A percentile compares a stretch with the other conserved stretches of the same genome.
These are phyloP conservation scores for Parastagonospora nodorum DNA, from an alignment of 2,329 filamentous ascomycete genomes.

Conservation along the genomic window DNA sequence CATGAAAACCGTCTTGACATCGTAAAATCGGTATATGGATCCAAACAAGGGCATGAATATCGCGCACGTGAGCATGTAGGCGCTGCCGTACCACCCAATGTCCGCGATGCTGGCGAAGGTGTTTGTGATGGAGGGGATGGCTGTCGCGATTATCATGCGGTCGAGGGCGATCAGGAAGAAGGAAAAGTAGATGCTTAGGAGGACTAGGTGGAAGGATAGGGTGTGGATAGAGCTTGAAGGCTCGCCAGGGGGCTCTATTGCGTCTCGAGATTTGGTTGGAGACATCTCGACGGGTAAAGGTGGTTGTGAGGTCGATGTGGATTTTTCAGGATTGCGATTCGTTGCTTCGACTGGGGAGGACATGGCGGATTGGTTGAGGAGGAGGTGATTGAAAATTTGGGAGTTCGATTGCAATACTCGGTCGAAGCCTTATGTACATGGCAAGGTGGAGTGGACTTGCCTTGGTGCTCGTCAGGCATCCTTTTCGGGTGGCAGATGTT, in stretches of 20 bases:
- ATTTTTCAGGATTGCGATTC: not conserved
- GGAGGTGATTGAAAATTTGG: no score
- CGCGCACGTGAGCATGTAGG: slow-evolving; percentile 53
- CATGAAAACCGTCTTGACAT: slow-evolving; percentile 47
- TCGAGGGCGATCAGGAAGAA: slow-evolving; percentile 33
- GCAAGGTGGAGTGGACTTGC: no score
- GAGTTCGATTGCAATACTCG: no score
- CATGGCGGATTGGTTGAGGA: no score
- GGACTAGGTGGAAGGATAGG: slow-evolving; percentile 24
- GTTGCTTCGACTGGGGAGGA: no score
- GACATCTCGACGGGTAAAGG: not conserved
- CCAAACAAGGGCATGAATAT: slow-evolving; percentile 56
- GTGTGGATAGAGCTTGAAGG: slow-evolving; percentile 34
- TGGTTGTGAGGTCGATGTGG: not conserved
- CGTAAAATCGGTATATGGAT: slow-evolving; percentile 53
- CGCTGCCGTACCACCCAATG: slow-evolving; percentile 36
- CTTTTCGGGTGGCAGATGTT: no score
- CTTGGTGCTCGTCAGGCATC: no score
- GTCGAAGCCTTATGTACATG: no score
- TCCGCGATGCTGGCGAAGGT: slow-evolving; percentile 31
- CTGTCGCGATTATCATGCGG: slow-evolving; percentile 27
- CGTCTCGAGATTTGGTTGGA: not conserved
- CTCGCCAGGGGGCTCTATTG: not conserved
- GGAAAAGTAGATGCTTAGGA: slow-evolving; percentile 30
- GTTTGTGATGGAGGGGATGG: slow-evolving; percentile 35